Base-by-base conservation (phyloP, 768 basidiomycete species). In the Psilocybe sp. region DNA sequence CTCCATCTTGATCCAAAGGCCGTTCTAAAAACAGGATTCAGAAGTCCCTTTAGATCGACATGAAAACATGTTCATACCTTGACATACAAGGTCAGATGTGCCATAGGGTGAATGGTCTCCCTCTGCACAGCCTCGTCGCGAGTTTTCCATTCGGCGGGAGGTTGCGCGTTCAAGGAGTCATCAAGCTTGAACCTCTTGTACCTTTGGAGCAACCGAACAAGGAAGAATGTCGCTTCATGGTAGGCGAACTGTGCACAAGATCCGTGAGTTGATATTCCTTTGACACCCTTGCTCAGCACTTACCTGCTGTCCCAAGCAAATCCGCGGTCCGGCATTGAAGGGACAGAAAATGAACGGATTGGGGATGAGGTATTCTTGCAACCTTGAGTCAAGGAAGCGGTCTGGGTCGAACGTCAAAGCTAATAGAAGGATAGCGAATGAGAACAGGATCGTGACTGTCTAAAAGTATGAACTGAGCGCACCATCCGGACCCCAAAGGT, bases 301-400 rank as follows among this genome's bases (percentile, higher is more conserved):
- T 28, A 64, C 66, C 57, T 69, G 66, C 50, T 69, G 66, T 8
- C 66, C 84, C 8, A 84, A 71, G 48, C 84, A 85, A 52, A 83
- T 81, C 9, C 85, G 71, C 5, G 84, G 85, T 1, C 82, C 85
- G 0, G 81, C 82, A 50, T 84, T 84, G 68, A 86, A 86, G 0
- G 85, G 84, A 5, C 81, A 65, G 63, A 86, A 87, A 52, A 88
- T 86, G 70, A 79, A 84, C 1, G 84, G 82, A 52, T 85, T 85
- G 1, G 75, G 71, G 0, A 68, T 69, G 15, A 84, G 67, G 50
- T 80, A 80, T 55, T 75, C 76, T 48, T 73, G 71, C 6, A 80
- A 55, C 28, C 84, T 70, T 9, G 74, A 72, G 49, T 87, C 84
- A 40, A 85, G 61, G 71, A 82, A 87, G 13, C 85, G 72, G 55